Evolutionary conservation across 495 filamentous ascomycete species (phyloP).

Genomic region (Trichoderma asperelloides): DNA sequence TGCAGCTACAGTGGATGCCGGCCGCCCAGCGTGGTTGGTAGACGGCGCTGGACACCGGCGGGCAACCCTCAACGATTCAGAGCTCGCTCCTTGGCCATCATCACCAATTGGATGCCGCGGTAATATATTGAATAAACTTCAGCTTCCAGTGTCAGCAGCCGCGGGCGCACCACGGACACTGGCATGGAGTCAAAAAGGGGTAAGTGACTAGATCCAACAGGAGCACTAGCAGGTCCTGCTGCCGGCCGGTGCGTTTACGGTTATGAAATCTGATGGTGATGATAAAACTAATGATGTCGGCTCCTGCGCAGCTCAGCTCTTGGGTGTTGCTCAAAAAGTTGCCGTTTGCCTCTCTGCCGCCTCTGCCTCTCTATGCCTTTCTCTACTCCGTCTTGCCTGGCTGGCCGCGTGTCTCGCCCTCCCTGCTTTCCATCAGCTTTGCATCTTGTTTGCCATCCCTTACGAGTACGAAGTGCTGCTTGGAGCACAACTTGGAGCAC

Average conservation of each 20-base stretch:
- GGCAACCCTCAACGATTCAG: not conserved
- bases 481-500: not conserved
- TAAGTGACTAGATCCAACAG: no score
- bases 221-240: no score
- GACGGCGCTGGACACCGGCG: not conserved
- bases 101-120: not conserved
- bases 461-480: not conserved
- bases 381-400: not conserved
- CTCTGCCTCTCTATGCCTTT: not conserved
- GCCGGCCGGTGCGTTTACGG: no score
- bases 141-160: not conserved
- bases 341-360: not conserved
- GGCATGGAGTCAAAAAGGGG: not conserved
- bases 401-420: not conserved
- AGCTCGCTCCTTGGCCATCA: not conserved
- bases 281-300: not conserved
- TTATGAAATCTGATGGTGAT: not conserved
- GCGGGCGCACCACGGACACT: not conserved
- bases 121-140: not conserved
- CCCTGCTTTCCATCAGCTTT: not conserved
- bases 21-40: not conserved
- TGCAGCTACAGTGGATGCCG: not conserved
- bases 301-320: not conserved
- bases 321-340: not conserved
- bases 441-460: not conserved